Evolutionary conservation across 2,329 filamentous ascomycete species (phyloP), one percentile per base, ranked within the genome.

Genomic region (Colletotrichum sp.): DNA sequence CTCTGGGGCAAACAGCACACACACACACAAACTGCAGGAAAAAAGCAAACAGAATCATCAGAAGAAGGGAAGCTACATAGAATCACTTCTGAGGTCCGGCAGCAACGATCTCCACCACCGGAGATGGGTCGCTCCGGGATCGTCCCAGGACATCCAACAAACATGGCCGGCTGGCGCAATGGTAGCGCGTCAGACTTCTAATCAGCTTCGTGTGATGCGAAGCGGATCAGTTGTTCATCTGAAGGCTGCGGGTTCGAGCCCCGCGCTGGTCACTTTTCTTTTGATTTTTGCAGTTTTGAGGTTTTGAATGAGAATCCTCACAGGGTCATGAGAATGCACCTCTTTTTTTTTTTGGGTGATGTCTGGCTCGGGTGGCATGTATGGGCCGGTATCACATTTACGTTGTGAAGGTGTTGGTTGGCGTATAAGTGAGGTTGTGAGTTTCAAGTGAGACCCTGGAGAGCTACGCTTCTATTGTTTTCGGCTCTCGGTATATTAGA

Each of bases 161-260:
- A 10, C 16, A 30, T 18, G 73, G 73, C 73, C 73, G 73, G 70
- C 73, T 76, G 73, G 73, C 73, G 69, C 70, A 76, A 76, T 76
- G 73, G 73, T 76, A 76, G 73, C 69, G 73, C 73, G 39, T 73
- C 73, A 76, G 73, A 76, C 73, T 76, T 76, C 73, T 76, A 76
- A 3, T 30, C 34, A n/a, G 62, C 15, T 64, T 12, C 26, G 8
- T 18, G 4, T 2, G 7, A 1, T 5, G 36, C 1, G 44, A 21
- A 55, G 36, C 15, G 5, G 64, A 15, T 30, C 18, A 49, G 55
- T 18, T 18, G 26, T n/a, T 34, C 9, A 76, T 76, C 73, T 76
- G 73, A 57, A 73, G 73, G 73, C 39, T 76, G 73, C 34, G 73
- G 73, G 73, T 69, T 76, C 73, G 73, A 76, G 73, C 63, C 73